These are phyloP conservation scores for Trichophyton mentagrophytes DNA, from an alignment of 2,329 filamentous ascomycete species.

Conservation along the genomic window DNA sequence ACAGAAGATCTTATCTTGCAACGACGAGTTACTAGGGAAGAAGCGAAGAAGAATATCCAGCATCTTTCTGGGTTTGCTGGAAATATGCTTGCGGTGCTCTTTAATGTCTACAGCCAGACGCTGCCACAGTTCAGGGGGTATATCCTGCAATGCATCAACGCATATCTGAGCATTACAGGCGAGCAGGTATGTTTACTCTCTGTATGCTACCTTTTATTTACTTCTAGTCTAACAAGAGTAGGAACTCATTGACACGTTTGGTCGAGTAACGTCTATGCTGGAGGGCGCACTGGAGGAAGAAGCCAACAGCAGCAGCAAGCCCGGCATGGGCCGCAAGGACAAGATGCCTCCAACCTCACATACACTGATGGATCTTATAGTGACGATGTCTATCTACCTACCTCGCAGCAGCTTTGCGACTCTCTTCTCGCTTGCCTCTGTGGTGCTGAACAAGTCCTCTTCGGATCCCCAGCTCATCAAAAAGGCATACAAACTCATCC, in stretches of 20 bases:
- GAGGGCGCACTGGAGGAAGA: slow-evolving; percentile 55
- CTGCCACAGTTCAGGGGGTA: slow-evolving; percentile 82
- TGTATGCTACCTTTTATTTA: slow-evolving; percentile 9
- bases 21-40: slow-evolving; percentile 60
- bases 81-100: slow-evolving; percentile 90
- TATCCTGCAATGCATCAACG: slow-evolving; percentile 88
- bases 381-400: slow-evolving; percentile 88
- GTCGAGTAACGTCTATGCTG: slow-evolving; percentile 73
- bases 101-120: slow-evolving; percentile 97
- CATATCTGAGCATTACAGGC: slow-evolving; percentile 80
- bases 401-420: slow-evolving; percentile 72
- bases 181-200: slow-evolving; percentile 35
- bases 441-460: slow-evolving; percentile 58
- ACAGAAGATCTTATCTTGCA: slow-evolving; percentile 64
- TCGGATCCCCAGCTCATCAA: slow-evolving; percentile 85
- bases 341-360: slow-evolving; percentile 84
- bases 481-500: slow-evolving; percentile 97
- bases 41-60: slow-evolving; percentile 67
- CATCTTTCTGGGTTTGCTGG: slow-evolving; percentile 67
- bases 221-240: slow-evolving; percentile 18
- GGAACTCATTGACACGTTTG: slow-evolving; percentile 79
- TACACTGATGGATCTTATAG: slow-evolving; percentile 91
- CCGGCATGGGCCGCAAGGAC: slow-evolving; percentile 50
- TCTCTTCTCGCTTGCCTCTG: slow-evolving; percentile 74
- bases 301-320: slow-evolving; percentile 47